Conservation (phyloP, 306 rosid species). For the Chamaecrista fasciculata region DNA sequence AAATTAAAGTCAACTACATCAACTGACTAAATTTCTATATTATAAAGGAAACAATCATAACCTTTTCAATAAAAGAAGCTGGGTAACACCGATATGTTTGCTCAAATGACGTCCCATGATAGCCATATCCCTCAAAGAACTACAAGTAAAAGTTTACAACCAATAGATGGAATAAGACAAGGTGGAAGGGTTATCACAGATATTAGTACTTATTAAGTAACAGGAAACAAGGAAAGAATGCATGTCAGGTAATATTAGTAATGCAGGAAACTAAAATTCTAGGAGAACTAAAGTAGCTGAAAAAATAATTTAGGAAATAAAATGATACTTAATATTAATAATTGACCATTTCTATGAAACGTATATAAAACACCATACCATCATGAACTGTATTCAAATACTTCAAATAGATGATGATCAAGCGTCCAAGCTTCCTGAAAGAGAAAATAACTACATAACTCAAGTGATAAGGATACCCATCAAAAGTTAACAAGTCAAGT, state of each 20-base stretch:
- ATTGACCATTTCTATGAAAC: neutral
- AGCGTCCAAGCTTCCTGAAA: neutral
- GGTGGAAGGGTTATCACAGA: too few species aligned
- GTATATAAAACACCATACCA: constrained; percentile 5
- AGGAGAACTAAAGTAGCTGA: neutral
- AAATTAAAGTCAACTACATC: too few species aligned
- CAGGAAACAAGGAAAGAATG: too few species aligned
- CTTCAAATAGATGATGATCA: neutral
- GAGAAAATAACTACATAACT: neutral
- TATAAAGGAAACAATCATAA: constrained; percentile 15
- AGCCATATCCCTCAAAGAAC: constrained; percentile 64
- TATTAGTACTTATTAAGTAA: too few species aligned
- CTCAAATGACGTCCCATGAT: constrained; percentile 62
- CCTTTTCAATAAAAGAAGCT: constrained; percentile 71
- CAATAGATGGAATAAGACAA: too few species aligned
- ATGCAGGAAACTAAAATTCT: neutral
- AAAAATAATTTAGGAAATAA: neutral
- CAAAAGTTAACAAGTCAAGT: neutral
- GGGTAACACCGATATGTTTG: constrained; percentile 68
- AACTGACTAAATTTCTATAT: neutral
- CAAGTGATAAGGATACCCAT: neutral
- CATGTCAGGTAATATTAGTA: neutral
- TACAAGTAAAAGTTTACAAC: constrained; percentile 8
- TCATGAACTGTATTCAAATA: neutral
- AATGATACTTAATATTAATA: too few species aligned